Evolutionary conservation across 257 asterid species (phyloP).

Genomic region (Penstemon eatonii): DNA sequence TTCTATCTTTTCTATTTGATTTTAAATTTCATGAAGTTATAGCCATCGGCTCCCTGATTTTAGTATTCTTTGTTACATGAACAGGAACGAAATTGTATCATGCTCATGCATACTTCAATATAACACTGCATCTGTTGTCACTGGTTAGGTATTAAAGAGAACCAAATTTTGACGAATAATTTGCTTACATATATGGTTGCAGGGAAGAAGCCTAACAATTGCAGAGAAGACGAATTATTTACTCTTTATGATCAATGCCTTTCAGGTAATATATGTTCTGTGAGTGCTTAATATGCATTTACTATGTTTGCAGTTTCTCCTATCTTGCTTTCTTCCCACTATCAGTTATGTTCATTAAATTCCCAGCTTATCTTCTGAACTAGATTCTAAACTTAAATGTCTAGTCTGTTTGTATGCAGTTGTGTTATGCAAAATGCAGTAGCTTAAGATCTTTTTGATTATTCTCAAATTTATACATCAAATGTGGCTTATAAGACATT

Average conservation of each 20-base stretch:
- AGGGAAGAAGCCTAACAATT: conserved; percentile 81
- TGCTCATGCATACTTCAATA: conserved; percentile 15
- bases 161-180: conserved; percentile 4
- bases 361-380: conserved; percentile 16
- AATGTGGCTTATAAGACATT: neutral
- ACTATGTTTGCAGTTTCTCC: conserved; percentile 10
- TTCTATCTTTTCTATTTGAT: neutral
- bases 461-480: conserved; percentile 5
- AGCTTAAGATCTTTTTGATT: conserved; percentile 17
- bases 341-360: conserved; percentile 4
- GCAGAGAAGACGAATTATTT: conserved; percentile 95
- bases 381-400: conserved; percentile 6
- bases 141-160: conserved; percentile 14
- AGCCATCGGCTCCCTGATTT: neutral
- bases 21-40: conserved; percentile 4
- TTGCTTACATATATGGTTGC: conserved; percentile 43
- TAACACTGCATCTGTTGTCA: neutral
- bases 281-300: conserved; percentile 8
- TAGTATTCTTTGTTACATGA: conserved; percentile 19
- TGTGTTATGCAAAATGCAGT: conserved; percentile 6
- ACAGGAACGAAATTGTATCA: conserved; percentile 18
- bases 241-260: conserved; percentile 94
- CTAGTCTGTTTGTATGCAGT: conserved; percentile 9
- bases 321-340: conserved; percentile 14
- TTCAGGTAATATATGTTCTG: conserved; percentile 62